Base-by-base conservation (phyloP, 2,329 filamentous ascomycete genomes). In the Sordariomycetes sp. region DNA sequence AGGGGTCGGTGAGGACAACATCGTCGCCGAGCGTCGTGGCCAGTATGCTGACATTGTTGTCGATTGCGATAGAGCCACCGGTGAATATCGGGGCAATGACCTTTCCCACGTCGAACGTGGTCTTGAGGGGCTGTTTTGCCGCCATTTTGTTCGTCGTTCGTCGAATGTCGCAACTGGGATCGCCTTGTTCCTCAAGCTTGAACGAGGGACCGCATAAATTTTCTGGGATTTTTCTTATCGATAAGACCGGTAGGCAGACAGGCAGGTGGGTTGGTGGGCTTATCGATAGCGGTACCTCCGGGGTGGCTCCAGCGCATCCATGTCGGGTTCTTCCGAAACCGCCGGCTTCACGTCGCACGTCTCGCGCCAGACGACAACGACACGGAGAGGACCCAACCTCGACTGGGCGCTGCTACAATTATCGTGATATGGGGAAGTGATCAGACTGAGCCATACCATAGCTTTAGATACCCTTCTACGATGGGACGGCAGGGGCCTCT, bases 51-150 rank as follows among this genome's bases (percentile, higher is more conserved):
- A 91, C 91, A 73, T 84, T 83, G 70, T 86, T 82, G 76, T 93
- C 90, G 61, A 97, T 81, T 34, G 90, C 85, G 60, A 96, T 85
- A 63, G 89, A 87, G 51, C 94, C 94, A 58, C 94, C 94, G 1
- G 93, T 96, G 69, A 94, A 97, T 55, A 97, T 93, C 22, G 94
- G 94, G 65, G 91, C 89, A 59, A 99, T 88, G 54, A 90, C 89
- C 67, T 88, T 85, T 63, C 81, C 81, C 60, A 88, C 83, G 68
- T 95, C 89, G 71, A 97, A 99, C 3, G 93, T 96, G 59, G 91
- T 97, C 78, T 91, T 95, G 65, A 82, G 77, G 20, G 81, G 76
- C 60, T 82, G 74, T 70, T 83, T 84, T 61, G 74, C 80, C 58
- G 84, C 80, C 84, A 87, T 84, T 59, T 61, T 72, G 63, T 34